Conservation (phyloP, 2,329 filamentous ascomycete genomes). For the Cercospora brassicicola region DNA sequence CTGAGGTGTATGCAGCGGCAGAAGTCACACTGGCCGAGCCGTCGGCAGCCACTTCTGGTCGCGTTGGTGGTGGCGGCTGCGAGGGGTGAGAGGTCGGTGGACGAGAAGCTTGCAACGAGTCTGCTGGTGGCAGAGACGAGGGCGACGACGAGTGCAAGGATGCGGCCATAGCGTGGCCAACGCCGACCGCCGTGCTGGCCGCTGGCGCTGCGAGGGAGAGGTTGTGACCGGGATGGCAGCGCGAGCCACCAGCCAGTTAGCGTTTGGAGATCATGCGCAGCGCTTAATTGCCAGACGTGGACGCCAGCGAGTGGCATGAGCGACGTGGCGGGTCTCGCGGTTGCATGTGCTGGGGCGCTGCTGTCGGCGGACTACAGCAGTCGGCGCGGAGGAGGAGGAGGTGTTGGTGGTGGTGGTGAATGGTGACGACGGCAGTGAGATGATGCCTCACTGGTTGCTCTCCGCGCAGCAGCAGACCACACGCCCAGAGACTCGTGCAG, state of each 20-base stretch:
- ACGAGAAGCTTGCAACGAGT: constrained; percentile 4
- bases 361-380: too few relatives aligned
- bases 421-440: not conserved
- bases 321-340: not conserved
- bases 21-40: not conserved
- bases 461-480: not conserved
- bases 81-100: not conserved
- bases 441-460: not conserved
- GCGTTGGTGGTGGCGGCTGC: not conserved
- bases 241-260: constrained; percentile 3
- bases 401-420: not conserved
- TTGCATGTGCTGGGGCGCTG: too few relatives aligned
- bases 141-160: constrained; percentile 6
- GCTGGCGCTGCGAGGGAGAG: constrained; percentile 8
- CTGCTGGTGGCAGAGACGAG: not conserved
- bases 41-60: not conserved
- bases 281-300: constrained; percentile 1
- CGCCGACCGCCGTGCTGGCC: not conserved
- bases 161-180: constrained; percentile 5
- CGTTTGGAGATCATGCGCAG: constrained; percentile 6
- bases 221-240: constrained; percentile 8
- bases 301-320: not conserved
- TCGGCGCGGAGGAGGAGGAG: not conserved
- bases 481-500: not conserved
- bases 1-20: not conserved